These are phyloP conservation scores for Metschnikowia sp. DNA, from an alignment of 805 yeast species.

Conservation along the genomic window DNA sequence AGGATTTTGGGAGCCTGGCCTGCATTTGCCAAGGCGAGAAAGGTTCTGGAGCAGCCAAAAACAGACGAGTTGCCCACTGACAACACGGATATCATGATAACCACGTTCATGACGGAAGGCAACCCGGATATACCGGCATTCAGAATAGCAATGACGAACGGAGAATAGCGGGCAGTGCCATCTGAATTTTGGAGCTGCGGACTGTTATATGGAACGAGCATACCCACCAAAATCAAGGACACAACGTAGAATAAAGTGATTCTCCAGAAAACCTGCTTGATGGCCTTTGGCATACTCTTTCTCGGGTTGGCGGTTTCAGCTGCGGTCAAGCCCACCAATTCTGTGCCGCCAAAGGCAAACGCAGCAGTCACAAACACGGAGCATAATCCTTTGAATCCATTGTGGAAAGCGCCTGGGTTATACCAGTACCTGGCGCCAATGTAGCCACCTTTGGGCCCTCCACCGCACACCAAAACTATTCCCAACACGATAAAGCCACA, in stretches of 20 bases:
- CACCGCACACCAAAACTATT: constrained; percentile 52
- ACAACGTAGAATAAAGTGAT: constrained; percentile 39
- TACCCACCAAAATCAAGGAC: constrained; percentile 38
- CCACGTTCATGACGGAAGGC: constrained; percentile 42
- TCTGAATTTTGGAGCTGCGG: constrained; percentile 22
- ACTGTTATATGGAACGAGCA: constrained; percentile 36
- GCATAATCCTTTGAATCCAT: constrained; percentile 36
- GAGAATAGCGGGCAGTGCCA: constrained; percentile 34
- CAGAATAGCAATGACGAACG: constrained; percentile 42
- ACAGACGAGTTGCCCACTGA: constrained; percentile 69
- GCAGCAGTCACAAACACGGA: constrained; percentile 41
- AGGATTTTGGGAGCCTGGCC: constrained; percentile 60
- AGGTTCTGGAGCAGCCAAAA: constrained; percentile 66
- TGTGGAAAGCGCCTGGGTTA: constrained; percentile 34
- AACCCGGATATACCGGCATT: constrained; percentile 38
- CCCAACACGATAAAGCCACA: constrained; percentile 56
- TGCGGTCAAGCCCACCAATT: constrained; percentile 38
- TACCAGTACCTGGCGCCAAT: constrained; percentile 39
- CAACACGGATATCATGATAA: constrained; percentile 36
- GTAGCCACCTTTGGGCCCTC: constrained; percentile 34
- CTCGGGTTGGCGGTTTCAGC: constrained; percentile 37
- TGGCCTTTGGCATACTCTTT: constrained; percentile 38
- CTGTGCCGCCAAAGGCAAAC: constrained; percentile 43
- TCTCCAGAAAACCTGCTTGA: constrained; percentile 44
- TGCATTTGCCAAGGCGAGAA: constrained; percentile 65